Conservation (phyloP, 208 protist species). For the Naegleria gruberi region DNA sequence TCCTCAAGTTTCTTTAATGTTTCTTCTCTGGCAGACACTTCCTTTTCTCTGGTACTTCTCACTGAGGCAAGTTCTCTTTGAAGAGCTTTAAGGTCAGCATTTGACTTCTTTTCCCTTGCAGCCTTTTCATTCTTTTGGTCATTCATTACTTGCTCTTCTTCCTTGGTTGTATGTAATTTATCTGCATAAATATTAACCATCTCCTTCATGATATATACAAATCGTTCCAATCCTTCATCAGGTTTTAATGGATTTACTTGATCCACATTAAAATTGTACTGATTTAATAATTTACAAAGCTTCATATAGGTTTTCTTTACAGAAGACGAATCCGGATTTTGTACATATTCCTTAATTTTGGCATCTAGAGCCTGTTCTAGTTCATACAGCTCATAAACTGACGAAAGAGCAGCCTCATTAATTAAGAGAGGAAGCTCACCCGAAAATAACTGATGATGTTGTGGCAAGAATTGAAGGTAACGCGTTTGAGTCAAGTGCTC, state of each 20-base stretch:
- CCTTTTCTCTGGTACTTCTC: background rate
- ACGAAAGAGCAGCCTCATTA: background rate
- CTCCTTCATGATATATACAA: slow-evolving; percentile 12
- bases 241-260: background rate
- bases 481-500: background rate
- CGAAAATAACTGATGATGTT: background rate
- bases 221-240: background rate
- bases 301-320: slow-evolving; percentile 1
- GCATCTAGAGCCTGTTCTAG: background rate
- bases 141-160: background rate
- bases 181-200: background rate
- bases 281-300: background rate
- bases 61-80: background rate
- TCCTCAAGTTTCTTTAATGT: background rate
- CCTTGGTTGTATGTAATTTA: background rate
- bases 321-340: background rate
- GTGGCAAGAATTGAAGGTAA: background rate
- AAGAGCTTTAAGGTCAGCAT: background rate
- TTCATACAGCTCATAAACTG: background rate
- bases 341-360: background rate
- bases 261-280: background rate
- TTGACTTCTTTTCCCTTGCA: slow-evolving; percentile 9
- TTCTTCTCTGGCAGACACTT: background rate
- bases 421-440: too few relatives aligned
- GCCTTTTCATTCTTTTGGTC: slow-evolving; percentile 2